Conservation (phyloP, 257 asterid species). For the Ehretia macrophylla region DNA sequence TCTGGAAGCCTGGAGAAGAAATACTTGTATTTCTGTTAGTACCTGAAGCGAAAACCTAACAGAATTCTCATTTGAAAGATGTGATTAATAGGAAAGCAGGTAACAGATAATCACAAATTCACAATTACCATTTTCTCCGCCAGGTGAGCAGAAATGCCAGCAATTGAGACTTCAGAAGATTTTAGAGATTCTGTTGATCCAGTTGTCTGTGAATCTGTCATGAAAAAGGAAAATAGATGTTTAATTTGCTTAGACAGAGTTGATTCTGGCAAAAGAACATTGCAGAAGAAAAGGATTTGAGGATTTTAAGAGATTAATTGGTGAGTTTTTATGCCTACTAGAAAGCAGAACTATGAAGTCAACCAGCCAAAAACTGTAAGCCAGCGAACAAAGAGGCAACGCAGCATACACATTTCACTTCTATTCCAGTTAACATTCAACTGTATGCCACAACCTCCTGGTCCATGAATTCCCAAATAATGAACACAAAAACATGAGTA, state of each 20-base stretch:
- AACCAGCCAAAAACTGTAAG: no score
- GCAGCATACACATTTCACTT: no score
- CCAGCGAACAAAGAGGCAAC: no score
- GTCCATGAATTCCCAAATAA: no score
- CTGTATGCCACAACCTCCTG: no score
- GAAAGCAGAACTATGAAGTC: no score
- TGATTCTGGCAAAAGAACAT: not conserved
- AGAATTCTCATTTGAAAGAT: not conserved
- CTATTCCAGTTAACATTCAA: no score
- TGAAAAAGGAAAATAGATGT: slow-evolving; percentile 1
- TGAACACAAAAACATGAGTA: no score
- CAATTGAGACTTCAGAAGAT: slow-evolving; percentile 8
- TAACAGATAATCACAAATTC: slow-evolving; percentile 4
- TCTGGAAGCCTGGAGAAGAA: slow-evolving; percentile 7
- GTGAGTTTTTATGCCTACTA: no score
- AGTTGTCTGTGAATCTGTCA: slow-evolving; percentile 24
- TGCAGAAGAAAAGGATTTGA: no score
- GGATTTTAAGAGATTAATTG: no score
- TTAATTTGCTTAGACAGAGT: not conserved
- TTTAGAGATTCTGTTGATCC: slow-evolving; percentile 15
- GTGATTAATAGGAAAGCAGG: slow-evolving; percentile 8
- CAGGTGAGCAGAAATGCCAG: slow-evolving; percentile 19
- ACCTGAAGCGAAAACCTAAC: slow-evolving; percentile 18
- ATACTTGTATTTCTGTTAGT: not conserved
- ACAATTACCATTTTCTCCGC: slow-evolving; percentile 12